Evolutionary conservation across 805 yeast genomes (phyloP), one percentile per base, ranked within the genome.

Genomic region (Kodamaea kaohsiungensis): DNA sequence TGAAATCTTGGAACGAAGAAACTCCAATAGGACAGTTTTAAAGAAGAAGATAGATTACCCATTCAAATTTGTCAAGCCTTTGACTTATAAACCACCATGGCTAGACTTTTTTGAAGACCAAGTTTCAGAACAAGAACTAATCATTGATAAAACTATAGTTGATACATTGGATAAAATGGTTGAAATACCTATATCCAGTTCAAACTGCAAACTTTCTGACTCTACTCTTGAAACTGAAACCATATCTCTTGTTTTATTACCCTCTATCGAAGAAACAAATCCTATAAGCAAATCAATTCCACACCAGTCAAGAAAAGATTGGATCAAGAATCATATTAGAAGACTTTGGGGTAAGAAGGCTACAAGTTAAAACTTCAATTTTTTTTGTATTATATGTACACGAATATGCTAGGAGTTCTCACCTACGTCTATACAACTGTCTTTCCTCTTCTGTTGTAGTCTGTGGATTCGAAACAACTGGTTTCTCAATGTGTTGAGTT

Each of bases 341-440:
- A 30, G 35, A 30, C 35, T 30, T 12, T 30, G 35, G 35, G 35
- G 35, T 9, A 30, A 30, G 13, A 30, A 10, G 35, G 13, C 35
- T 30, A 30, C 35, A 12, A 30, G 35, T 5, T 30, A 30, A 30
- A 30, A 30, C 35, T 15, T 9, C 12, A 40, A 17, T 40, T 16
- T 15, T 16, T 15, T 38, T 40, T 40, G 25, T 40, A 40, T 46
- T 46, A 46, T 30, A 30, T 46, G 48, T 46, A 46, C 48, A 46
- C 35, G 48, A 46, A 43, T 46, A 46, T 46, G 48, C 48, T 30
- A 30, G 45, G 18, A 15, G 17, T 19, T 9, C 45, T 19, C 59
- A 66, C 56, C 79, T 70, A 47, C 59, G 65, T 65, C 79, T 72
- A 61, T 60, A 61, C 38, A 65, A 60, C 50, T 66, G 69, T 57